A percentile compares a stretch with the other conserved stretches of the same genome.
These are phyloP conservation scores for Hemileccinum rubropunctum DNA, from an alignment of 768 basidiomycete species.

Conservation along the genomic window DNA sequence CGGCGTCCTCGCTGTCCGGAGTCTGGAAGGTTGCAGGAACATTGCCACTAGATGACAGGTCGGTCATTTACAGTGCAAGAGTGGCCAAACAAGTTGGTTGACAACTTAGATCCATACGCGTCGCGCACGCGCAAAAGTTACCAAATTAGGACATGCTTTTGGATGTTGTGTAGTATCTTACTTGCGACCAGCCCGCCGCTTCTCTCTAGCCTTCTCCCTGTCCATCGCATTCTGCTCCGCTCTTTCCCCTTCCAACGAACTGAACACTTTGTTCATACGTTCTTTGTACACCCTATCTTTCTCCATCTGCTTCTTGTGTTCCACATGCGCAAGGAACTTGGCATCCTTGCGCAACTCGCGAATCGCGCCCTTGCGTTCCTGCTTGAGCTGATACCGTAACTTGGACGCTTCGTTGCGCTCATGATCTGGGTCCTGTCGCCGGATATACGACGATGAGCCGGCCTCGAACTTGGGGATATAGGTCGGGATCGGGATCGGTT, in stretches of 20 bases:
- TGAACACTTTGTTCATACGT: slow-evolving; percentile 80
- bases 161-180: slow-evolving; percentile 26
- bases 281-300: slow-evolving; percentile 81
- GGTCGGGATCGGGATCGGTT: slow-evolving; percentile 91
- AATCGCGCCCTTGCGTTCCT: slow-evolving; percentile 96
- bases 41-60: slow-evolving; percentile 22
- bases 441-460: slow-evolving; percentile 68
- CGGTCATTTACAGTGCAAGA: slow-evolving; percentile 20
- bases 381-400: slow-evolving; percentile 84
- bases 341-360: slow-evolving; percentile 95
- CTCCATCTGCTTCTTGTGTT: slow-evolving; percentile 78
- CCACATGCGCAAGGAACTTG: slow-evolving; percentile 85
- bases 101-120: too few relatives aligned
- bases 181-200: slow-evolving; percentile 73
- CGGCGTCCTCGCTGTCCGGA: slow-evolving; percentile 21
- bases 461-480: slow-evolving; percentile 93
- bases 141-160: slow-evolving; percentile 9
- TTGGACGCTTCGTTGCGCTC: slow-evolving; percentile 87
- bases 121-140: neutral
- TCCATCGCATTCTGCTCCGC: slow-evolving; percentile 95
- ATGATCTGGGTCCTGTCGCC: slow-evolving; percentile 85
- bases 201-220: slow-evolving; percentile 74
- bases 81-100: neutral
- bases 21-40: slow-evolving; percentile 33
- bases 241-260: slow-evolving; percentile 78